phyloP scores from a whole-genome alignment of 441 rosid species.

The Cnidoscolus chayamansa region DNA sequence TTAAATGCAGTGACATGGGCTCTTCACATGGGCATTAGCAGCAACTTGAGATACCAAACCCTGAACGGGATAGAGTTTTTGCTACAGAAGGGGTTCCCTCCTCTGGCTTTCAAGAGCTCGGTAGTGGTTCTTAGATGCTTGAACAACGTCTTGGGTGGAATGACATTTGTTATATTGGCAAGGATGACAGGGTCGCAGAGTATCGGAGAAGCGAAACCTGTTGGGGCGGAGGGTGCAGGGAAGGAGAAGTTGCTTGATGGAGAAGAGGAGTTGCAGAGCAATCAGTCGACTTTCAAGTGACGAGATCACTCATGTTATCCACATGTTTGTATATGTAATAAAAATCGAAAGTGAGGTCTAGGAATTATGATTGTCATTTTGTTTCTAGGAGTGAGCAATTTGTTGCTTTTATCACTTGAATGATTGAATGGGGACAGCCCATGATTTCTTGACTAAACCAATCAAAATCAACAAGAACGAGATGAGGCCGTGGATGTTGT shows the following conservation, averaged over 20 bases:
- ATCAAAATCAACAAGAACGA: too few relatives aligned
- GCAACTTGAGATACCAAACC: conserved; percentile 90
- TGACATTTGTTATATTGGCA: conserved; percentile 82
- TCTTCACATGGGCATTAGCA: conserved; percentile 84
- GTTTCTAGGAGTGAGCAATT: background rate
- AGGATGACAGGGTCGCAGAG: conserved; percentile 91
- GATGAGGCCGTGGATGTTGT: too few relatives aligned
- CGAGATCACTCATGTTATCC: too few relatives aligned
- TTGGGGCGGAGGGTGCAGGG: conserved; percentile 25
- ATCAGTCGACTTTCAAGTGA: conserved; percentile 31
- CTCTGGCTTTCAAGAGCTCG: conserved; percentile 65
- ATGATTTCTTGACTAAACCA: too few relatives aligned
- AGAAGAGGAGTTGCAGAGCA: conserved; percentile 23
- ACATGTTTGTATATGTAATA: background rate
- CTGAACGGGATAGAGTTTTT: conserved; percentile 58
- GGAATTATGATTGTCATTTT: background rate
- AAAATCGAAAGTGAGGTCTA: background rate
- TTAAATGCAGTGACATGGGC: conserved; percentile 92
- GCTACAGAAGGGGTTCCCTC: conserved; percentile 45
- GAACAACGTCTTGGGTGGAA: conserved; percentile 84
- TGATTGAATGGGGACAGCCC: background rate
- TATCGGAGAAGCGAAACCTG: conserved; percentile 33
- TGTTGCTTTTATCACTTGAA: too few relatives aligned
- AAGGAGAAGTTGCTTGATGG: conserved; percentile 44
- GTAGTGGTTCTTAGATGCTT: conserved; percentile 71